Percentiles rank a stretch among this genome's conserved stretches.
These are phyloP conservation scores for Penicillium griseofulvum DNA, from an alignment of 2,329 filamentous ascomycete species.

Conservation along the genomic window DNA sequence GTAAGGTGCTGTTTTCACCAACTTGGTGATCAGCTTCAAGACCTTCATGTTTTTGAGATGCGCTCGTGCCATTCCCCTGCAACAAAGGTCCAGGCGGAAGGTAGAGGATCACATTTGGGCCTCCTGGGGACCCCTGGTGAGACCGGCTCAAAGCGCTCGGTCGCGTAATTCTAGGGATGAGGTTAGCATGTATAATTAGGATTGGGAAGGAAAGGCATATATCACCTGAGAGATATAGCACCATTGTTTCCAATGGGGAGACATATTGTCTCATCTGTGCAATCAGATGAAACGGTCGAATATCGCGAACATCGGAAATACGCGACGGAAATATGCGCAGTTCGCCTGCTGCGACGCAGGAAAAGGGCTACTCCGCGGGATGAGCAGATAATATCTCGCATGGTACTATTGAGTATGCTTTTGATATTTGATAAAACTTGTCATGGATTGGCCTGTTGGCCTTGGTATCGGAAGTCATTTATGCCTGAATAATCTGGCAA, in stretches of 20 bases:
- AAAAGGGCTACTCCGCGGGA: background rate
- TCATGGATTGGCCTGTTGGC: background rate
- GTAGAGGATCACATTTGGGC: constrained; percentile 36
- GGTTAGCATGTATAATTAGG: background rate
- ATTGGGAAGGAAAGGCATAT: background rate
- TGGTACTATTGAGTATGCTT: constrained; percentile 17
- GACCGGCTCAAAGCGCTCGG: constrained; percentile 2
- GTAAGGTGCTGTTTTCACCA: background rate
- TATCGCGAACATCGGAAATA: constrained; percentile 3
- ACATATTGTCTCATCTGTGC: constrained; percentile 22
- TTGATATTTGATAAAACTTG: background rate
- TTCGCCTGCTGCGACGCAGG: background rate
- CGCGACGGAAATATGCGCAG: background rate
- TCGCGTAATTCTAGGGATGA: constrained; percentile 21
- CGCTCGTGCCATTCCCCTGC: background rate
- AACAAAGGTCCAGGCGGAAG: constrained; percentile 40
- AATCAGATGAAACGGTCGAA: constrained; percentile 8
- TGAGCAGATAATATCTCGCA: constrained; percentile 21
- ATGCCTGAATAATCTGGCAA: background rate
- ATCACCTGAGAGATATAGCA: constrained; percentile 27
- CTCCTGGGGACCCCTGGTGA: background rate
- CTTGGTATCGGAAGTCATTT: background rate
- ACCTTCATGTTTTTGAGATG: background rate
- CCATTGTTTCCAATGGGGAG: constrained; percentile 33
- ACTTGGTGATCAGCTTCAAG: background rate